Percentiles rank a stretch among this genome's conserved stretches.
Evolutionary conservation across 208 protist genomes (phyloP).

Genomic region (Balamuthia mandrillaris): DNA sequence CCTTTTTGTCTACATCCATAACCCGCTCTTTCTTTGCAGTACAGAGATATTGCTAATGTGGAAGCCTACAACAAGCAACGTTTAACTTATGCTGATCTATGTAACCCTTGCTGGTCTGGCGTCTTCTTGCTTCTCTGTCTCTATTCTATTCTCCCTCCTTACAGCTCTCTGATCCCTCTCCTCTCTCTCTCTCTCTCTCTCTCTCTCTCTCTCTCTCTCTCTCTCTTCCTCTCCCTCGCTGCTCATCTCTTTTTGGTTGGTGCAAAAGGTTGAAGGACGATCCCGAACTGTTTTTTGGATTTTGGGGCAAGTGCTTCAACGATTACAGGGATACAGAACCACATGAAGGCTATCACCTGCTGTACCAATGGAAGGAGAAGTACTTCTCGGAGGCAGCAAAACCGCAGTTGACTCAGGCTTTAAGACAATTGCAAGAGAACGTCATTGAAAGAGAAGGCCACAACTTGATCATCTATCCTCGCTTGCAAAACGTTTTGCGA

Average conservation of each 20-base stretch:
- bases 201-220: no score
- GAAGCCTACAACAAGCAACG: neutral
- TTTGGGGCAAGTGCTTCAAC: slow-evolving; percentile 1
- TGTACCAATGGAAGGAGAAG: neutral
- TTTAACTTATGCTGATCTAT: neutral
- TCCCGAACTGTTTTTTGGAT: slow-evolving; percentile 19
- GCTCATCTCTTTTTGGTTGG: no score
- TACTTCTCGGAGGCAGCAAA: no score
- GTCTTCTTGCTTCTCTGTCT: neutral
- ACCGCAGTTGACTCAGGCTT: no score
- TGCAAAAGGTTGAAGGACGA: neutral
- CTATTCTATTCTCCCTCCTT: no score
- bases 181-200: no score
- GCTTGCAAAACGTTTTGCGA: neutral
- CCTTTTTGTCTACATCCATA: no score
- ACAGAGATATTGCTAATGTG: slow-evolving; percentile 10
- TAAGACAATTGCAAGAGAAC: neutral
- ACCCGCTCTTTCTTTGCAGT: neutral
- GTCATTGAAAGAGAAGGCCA: neutral
- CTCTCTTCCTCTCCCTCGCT: no score
- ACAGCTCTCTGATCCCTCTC: no score
- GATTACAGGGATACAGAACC: neutral
- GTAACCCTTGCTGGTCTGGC: neutral
- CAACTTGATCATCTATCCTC: neutral
- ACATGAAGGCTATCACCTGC: neutral